Evolutionary conservation across 331 rosid genomes (phyloP), one percentile per base, ranked within the genome.

Genomic region (Pyracantha coccinea): DNA sequence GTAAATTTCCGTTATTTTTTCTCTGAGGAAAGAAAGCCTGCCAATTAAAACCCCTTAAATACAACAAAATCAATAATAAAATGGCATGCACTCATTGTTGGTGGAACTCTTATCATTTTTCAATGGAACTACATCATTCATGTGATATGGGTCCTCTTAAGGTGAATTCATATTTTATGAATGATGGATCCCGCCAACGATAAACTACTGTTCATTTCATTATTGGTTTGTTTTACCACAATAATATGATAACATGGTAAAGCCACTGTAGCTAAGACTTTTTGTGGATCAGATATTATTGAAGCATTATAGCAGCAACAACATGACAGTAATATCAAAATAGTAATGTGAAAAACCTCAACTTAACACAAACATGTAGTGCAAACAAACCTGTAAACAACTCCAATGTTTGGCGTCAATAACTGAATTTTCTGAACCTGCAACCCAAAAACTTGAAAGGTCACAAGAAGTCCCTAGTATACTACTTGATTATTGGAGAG

Each of bases 341-440:
- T 60, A 14, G 66, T 27, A 6, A 4, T 14, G 28, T 14, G 62
- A 75, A 44, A 52, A 28, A 28, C 2, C 24, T 28, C 28, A 28
- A 33, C 58, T 52, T 5, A 23, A 24, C 13, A 4, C 25, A 69
- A 28, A 59, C 72, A 24, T 69, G 44, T 8, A 44, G 14, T 19
- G 70, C 64, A 68, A 47, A 33, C 47, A 63, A 63, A 91, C 97
- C 91, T 91, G 80, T 89, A 91, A 72, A 89, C 97, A 27, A 91
- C 92, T 65, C 97, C 97, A 23, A 89, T 89, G 62, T 91, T 89
- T 68, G 97, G 92, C 44, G 97, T 89, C 72, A 89, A 83, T 65
- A 80, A 57, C 79, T 91, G 92, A 66, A 91, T 91, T 75, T 91
- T 91, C 68, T 87, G 91, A 65, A 91, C 87, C 97, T 91, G 90